phyloP scores from a whole-genome alignment of 495 filamentous ascomycete species.

The Aspergillus cavernicola region DNA sequence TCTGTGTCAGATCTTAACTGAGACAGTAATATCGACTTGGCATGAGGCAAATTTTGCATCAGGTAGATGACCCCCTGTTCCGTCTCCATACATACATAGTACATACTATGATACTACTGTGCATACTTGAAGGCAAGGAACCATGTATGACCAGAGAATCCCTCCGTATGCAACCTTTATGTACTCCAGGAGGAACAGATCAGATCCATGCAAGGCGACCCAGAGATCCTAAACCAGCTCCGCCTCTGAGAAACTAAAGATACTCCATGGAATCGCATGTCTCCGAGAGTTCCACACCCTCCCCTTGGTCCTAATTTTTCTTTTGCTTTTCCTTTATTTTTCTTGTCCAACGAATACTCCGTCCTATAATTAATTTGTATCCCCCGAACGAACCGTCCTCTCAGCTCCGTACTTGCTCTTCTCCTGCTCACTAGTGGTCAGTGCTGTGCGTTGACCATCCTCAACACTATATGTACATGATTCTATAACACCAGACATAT shows the following conservation, averaged over 20 bases:
- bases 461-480: background rate
- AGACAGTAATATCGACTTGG: slow-evolving; percentile 2
- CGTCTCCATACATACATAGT: too few species aligned
- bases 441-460: slow-evolving; percentile 3
- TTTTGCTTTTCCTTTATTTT: slow-evolving; percentile 6
- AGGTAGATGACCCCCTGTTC: background rate
- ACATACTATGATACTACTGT: too few species aligned
- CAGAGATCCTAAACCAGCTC: background rate
- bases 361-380: slow-evolving; percentile 20
- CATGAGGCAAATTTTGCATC: slow-evolving; percentile 1
- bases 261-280: background rate
- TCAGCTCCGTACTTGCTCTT: slow-evolving; percentile 16
- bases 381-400: slow-evolving; percentile 3
- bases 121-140: background rate
- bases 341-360: slow-evolving; percentile 6
- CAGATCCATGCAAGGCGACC: slow-evolving; percentile 5
- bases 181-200: too few species aligned
- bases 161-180: too few species aligned
- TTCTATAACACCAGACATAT: background rate
- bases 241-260: background rate
- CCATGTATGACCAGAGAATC: too few species aligned
- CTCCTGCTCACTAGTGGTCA: background rate
- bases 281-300: slow-evolving; percentile 20
- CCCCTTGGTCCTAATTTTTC: slow-evolving; percentile 14
- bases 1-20: background rate